Evolutionary conservation across 75 land plant species (phyloP).

Genomic region (Picea glauca): DNA sequence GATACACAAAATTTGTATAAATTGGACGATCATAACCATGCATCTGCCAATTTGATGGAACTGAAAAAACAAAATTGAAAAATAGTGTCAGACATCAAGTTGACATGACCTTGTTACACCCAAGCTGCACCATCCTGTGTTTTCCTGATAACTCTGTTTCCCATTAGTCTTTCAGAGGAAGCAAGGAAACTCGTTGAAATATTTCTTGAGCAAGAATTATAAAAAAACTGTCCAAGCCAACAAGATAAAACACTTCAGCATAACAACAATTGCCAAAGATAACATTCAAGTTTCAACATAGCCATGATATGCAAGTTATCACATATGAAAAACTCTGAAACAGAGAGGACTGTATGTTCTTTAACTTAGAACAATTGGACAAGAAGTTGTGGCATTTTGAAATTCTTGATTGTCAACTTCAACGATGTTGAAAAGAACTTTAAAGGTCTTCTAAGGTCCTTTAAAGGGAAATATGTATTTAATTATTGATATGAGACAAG

Average conservation of each 20-base stretch:
- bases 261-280: not conserved
- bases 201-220: not conserved
- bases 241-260: not conserved
- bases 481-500: not conserved
- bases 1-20: conserved; percentile 85
- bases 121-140: not conserved
- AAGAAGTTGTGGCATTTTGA: not conserved
- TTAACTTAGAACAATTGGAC: not conserved
- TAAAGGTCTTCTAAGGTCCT: not conserved
- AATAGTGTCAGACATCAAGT: not conserved
- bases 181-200: not conserved
- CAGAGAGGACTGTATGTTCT: not conserved
- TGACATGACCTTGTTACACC: not conserved
- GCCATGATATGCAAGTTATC: too few relatives aligned
- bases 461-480: not conserved
- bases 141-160: not conserved
- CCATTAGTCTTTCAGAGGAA: not conserved
- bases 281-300: not conserved
- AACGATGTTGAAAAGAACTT: not conserved
- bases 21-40: conserved; percentile 96
- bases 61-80: conserved; percentile 31
- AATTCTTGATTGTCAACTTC: not conserved
- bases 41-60: conserved; percentile 99
- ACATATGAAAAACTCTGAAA: too few relatives aligned
- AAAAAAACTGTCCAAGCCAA: not conserved